Evolutionary conservation across 1,284 basidiomycete species (phyloP).

Genomic region (Gomphus bonarii): DNA sequence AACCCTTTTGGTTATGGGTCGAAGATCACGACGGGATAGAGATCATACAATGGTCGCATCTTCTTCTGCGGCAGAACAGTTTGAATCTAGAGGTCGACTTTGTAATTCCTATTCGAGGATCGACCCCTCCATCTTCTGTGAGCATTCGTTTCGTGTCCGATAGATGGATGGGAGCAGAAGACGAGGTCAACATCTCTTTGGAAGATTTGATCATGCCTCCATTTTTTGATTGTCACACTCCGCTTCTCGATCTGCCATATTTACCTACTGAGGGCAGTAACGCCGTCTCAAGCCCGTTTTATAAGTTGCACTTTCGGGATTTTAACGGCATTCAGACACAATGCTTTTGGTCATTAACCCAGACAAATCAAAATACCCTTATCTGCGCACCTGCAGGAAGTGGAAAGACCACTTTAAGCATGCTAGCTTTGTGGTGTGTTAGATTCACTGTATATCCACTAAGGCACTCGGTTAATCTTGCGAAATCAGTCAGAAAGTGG

Average conservation of each 20-base stretch:
- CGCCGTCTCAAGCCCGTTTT: slow-evolving; percentile 33
- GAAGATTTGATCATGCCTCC: slow-evolving; percentile 71
- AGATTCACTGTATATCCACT: neutral
- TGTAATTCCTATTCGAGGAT: slow-evolving; percentile 60
- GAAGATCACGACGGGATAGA: slow-evolving; percentile 74
- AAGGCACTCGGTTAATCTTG: neutral
- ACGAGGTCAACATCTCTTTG: slow-evolving; percentile 56
- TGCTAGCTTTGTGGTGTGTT: slow-evolving; percentile 6
- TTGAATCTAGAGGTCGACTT: slow-evolving; percentile 62
- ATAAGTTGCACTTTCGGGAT: slow-evolving; percentile 35
- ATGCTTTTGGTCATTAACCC: slow-evolving; percentile 74
- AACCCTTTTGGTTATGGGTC: slow-evolving; percentile 96
- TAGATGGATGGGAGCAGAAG: slow-evolving; percentile 89
- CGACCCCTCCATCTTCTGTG: slow-evolving; percentile 47
- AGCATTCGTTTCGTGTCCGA: slow-evolving; percentile 81
- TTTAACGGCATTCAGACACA: slow-evolving; percentile 91
- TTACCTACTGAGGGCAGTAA: slow-evolving; percentile 49
- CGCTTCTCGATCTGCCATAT: slow-evolving; percentile 76
- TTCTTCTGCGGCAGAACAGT: slow-evolving; percentile 64
- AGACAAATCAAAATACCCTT: slow-evolving; percentile 65
- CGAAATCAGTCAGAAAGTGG: slow-evolving; percentile 36
- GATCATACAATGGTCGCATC: slow-evolving; percentile 77
- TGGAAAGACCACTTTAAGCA: slow-evolving; percentile 66
- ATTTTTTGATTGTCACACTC: slow-evolving; percentile 51
- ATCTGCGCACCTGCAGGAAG: slow-evolving; percentile 74